Evolutionary conservation across 2,329 filamentous ascomycete genomes (phyloP).

Genomic region (Simplicillium sp.): DNA sequence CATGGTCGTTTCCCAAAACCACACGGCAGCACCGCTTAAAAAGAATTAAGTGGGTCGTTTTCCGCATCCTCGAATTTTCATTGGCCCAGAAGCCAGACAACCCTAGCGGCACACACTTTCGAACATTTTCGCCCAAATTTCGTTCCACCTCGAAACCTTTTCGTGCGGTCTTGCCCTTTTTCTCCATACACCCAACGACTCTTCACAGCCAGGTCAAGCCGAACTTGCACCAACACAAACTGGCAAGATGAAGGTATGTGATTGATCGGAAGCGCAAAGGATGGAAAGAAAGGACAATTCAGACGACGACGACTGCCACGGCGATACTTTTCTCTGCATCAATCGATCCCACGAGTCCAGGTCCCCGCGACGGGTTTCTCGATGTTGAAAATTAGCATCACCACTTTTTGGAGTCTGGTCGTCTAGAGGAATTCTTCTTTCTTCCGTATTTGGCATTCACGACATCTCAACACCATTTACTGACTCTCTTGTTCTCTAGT

Average conservation of each 20-base stretch:
- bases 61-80: constrained; percentile 10
- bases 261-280: background rate
- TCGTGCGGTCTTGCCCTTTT: constrained; percentile 5
- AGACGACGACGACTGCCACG: too few species aligned
- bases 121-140: constrained; percentile 18
- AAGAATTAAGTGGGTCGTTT: too few species aligned
- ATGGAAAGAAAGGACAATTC: background rate
- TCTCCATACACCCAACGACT: constrained; percentile 11
- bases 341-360: background rate
- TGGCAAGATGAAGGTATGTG: constrained; percentile 39
- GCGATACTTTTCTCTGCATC: too few species aligned
- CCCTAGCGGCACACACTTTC: constrained; percentile 34
- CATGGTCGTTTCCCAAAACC: too few species aligned
- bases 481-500: constrained; percentile 29
- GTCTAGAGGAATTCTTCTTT: background rate
- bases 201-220: constrained; percentile 32
- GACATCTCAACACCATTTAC: constrained; percentile 11
- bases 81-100: constrained; percentile 23
- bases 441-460: too few species aligned
- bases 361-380: constrained; percentile 1
- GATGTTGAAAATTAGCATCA: constrained; percentile 1
- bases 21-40: too few species aligned
- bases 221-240: constrained; percentile 34
- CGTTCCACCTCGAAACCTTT: constrained; percentile 1
- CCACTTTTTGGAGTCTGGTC: background rate